Evolutionary conservation across 2,329 filamentous ascomycete species (phyloP).

Genomic region (Stagonosporopsis cucurbitacearum): DNA sequence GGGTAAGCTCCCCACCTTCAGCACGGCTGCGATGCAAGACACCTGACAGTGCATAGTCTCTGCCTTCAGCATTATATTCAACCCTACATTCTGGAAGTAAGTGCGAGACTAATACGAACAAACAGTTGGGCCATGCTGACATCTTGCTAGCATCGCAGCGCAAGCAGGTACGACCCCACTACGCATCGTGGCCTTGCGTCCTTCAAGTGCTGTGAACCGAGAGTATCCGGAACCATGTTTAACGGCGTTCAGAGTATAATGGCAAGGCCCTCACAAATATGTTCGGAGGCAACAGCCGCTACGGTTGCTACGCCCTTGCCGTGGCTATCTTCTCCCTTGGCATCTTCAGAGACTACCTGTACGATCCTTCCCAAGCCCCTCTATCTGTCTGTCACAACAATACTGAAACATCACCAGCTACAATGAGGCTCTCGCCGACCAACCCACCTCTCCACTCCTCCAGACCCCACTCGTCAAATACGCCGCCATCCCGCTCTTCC

Average conservation of each 20-base stretch:
- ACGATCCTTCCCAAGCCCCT: constrained; percentile 22
- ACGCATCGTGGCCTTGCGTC: too few species aligned
- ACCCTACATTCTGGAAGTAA: constrained; percentile 99
- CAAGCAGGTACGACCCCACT: constrained; percentile 69
- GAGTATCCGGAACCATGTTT: constrained; percentile 1
- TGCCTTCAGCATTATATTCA: constrained; percentile 84
- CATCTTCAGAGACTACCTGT: constrained; percentile 76
- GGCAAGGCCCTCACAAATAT: constrained; percentile 87
- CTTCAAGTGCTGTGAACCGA: constrained; percentile 1
- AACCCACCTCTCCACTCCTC: constrained; percentile 78
- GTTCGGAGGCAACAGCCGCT: constrained; percentile 77
- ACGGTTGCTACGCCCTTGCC: constrained; percentile 89
- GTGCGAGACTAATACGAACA: not conserved
- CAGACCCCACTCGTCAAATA: constrained; percentile 65
- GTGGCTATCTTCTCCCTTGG: constrained; percentile 89
- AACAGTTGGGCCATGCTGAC: not conserved
- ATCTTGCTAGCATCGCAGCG: constrained; percentile 71
- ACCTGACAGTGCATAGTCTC: constrained; percentile 66
- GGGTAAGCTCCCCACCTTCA: constrained; percentile 46
- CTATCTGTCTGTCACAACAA: not conserved
- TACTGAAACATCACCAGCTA: constrained; percentile 61
- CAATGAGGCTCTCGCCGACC: constrained; percentile 78
- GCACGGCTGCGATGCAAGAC: not conserved
- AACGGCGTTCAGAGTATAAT: constrained; percentile 74
- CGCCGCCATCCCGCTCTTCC: constrained; percentile 74